Percentiles rank a stretch among this genome's conserved stretches.
Conservation (phyloP, 768 basidiomycete genomes). For the Trametes elegans region DNA sequence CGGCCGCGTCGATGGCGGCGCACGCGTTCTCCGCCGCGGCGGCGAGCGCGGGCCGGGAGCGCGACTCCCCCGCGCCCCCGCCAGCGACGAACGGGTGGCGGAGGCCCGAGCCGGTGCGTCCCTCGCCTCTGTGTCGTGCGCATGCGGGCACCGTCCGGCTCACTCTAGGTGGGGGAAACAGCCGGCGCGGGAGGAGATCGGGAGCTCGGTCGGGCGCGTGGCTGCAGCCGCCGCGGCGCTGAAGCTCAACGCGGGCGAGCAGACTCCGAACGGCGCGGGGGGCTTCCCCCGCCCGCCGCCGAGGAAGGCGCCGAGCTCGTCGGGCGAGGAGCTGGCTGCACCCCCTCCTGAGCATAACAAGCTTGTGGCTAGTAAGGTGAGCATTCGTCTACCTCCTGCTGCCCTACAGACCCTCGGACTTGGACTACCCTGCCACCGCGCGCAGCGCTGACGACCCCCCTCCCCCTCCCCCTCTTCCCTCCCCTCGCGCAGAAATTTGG, state of each 20-base stretch:
- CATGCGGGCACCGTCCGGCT: no score
- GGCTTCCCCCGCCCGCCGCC: conserved; percentile 29
- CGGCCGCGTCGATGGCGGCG: conserved; percentile 20
- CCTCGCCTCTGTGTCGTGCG: not conserved
- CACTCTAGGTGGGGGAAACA: not conserved
- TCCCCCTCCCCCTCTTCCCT: not conserved
- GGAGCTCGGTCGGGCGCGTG: conserved; percentile 48
- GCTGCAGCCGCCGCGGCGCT: conserved; percentile 56
- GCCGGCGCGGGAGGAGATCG: conserved; percentile 35
- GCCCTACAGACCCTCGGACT: not conserved
- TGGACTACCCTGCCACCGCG: not conserved
- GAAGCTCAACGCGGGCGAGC: conserved; percentile 6
- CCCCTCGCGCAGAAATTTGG: conserved; percentile 49
- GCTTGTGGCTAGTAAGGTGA: conserved; percentile 25
- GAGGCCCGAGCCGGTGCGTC: conserved; percentile 33
- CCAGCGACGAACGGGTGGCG: conserved; percentile 14
- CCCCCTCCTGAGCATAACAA: conserved; percentile 13
- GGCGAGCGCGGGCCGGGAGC: not conserved
- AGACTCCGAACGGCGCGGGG: not conserved
- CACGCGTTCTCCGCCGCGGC: conserved; percentile 15
- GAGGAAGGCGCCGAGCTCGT: conserved; percentile 19
- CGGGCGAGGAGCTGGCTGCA: conserved; percentile 17
- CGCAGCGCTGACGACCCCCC: not conserved
- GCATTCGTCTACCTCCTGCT: not conserved
- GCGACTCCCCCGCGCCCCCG: not conserved